Conservation (phyloP, 179 eudicot species). For the Vitellaria paradoxa region DNA sequence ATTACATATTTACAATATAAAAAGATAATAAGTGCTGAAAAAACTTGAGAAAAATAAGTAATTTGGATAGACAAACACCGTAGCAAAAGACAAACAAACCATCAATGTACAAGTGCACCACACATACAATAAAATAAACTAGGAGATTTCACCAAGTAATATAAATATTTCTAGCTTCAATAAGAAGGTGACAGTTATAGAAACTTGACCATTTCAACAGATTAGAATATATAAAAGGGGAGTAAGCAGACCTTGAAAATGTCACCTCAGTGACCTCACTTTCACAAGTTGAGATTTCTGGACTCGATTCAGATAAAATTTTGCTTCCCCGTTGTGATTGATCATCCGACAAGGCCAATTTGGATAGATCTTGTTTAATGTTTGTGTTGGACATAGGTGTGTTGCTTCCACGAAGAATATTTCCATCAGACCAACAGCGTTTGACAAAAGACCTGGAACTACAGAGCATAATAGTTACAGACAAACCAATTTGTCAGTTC, state of each 20-base stretch:
- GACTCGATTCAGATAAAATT: constrained; percentile 50
- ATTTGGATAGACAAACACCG: too few species aligned
- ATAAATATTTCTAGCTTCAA: not conserved
- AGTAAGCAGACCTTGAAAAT: constrained; percentile 53
- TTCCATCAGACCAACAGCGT: constrained; percentile 82
- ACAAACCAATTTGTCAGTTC: too few species aligned
- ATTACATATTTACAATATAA: too few species aligned
- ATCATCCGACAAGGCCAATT: constrained; percentile 30
- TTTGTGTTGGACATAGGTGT: constrained; percentile 37
- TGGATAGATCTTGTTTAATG: constrained; percentile 34
- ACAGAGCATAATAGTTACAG: constrained; percentile 8
- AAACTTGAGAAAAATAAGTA: too few species aligned
- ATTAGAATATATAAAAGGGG: not conserved
- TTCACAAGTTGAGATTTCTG: constrained; percentile 56
- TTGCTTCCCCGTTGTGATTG: constrained; percentile 37
- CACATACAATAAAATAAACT: too few species aligned
- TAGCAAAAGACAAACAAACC: too few species aligned
- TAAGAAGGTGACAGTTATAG: not conserved
- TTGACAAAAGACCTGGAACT: constrained; percentile 51
- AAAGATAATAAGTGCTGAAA: too few species aligned
- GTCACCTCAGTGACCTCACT: constrained; percentile 30
- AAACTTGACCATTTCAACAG: constrained; percentile 4
- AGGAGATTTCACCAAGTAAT: too few species aligned
- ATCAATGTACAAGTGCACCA: too few species aligned
- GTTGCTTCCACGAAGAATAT: constrained; percentile 57